Base-by-base conservation (phyloP, 2,329 filamentous ascomycete genomes). In the Escovopsis sp. region DNA sequence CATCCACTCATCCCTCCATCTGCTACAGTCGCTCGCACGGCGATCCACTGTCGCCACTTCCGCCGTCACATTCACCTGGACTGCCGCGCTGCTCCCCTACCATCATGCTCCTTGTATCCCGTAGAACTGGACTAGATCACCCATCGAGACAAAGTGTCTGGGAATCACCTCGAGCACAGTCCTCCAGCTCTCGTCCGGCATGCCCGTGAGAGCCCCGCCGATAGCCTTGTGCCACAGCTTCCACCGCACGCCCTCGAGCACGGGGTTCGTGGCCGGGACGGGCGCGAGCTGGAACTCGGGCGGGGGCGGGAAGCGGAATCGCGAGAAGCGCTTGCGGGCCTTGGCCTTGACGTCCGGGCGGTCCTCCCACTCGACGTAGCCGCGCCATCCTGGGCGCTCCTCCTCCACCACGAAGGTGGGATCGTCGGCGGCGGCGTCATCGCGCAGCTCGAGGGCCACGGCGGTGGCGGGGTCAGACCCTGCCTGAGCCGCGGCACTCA, bases 321-420 rank as follows among this genome's bases (percentile, higher is more conserved):
- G 35, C 1, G 38, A 48, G 27, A 55, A 48, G 33, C 78, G 66
- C 37, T 70, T 61, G 32, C 67, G 63, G 0, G 72, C 76, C 31
- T 65, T 57, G 18, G 61, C 63, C 46, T 77, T 78, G 53, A 79
- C 81, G 33, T 79, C 72, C 0, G 77, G 76, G 36, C 79, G 77
- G 11, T 71, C 64, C 48, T 80, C 76, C 76, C 76, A 80, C 46
- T 80, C 76, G 5, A 83, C 62, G 40, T 31, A 31, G 15, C 28
- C 28, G 4, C 17, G 15, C 28, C 28, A 31, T 2, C 28, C 28
- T 11, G 16, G 15, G 4, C 28, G 15, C 17, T 31, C 28, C 17
- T 31, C 28, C 11, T 15, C 14, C n/a, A 31, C 28, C 13, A 31
- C 28, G 10, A 31, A 31, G 13, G 28, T 31, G 6, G 14, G 14